phyloP scores from a whole-genome alignment of 352 stramenopile species.

The Globisporangium heterothallicum region DNA sequence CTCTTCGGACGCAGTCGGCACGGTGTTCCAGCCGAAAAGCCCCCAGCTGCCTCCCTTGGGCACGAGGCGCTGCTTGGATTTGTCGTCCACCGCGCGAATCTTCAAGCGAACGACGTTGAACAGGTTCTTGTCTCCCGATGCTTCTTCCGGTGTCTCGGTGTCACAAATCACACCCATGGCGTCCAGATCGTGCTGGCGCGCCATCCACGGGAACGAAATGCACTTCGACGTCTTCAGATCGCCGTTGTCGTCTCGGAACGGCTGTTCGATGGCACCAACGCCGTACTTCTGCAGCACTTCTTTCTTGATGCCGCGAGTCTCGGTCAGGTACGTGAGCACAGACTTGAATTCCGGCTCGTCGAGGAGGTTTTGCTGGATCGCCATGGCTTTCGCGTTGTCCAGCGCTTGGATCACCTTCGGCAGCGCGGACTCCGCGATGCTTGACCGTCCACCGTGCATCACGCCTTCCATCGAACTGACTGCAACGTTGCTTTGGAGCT shows the following conservation, averaged over 20 bases:
- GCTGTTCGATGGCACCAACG: slow-evolving; percentile 85
- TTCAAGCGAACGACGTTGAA: slow-evolving; percentile 84
- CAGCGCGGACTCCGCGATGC: slow-evolving; percentile 16
- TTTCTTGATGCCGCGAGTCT: slow-evolving; percentile 55
- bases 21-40: slow-evolving; percentile 98
- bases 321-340: slow-evolving; percentile 69
- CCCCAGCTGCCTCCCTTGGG: slow-evolving; percentile 94
- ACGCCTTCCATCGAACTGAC: slow-evolving; percentile 34
- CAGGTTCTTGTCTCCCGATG: slow-evolving; percentile 58
- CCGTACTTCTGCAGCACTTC: slow-evolving; percentile 86
- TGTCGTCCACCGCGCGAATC: slow-evolving; percentile 79
- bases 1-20: slow-evolving; percentile 78
- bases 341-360: slow-evolving; percentile 55
- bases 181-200: slow-evolving; percentile 71
- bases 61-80: slow-evolving; percentile 81
- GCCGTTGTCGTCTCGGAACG: slow-evolving; percentile 63
- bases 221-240: slow-evolving; percentile 65
- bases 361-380: slow-evolving; percentile 77
- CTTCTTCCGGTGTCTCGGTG: slow-evolving; percentile 12
- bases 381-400: slow-evolving; percentile 81
- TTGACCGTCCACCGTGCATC: slow-evolving; percentile 24
- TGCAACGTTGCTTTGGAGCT: slow-evolving; percentile 48
- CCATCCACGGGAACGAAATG: slow-evolving; percentile 96
- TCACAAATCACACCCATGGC: slow-evolving; percentile 79
- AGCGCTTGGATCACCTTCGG: slow-evolving; percentile 73